Conservation (phyloP, 768 basidiomycete genomes). For the Gloeophyllum trabeum region DNA sequence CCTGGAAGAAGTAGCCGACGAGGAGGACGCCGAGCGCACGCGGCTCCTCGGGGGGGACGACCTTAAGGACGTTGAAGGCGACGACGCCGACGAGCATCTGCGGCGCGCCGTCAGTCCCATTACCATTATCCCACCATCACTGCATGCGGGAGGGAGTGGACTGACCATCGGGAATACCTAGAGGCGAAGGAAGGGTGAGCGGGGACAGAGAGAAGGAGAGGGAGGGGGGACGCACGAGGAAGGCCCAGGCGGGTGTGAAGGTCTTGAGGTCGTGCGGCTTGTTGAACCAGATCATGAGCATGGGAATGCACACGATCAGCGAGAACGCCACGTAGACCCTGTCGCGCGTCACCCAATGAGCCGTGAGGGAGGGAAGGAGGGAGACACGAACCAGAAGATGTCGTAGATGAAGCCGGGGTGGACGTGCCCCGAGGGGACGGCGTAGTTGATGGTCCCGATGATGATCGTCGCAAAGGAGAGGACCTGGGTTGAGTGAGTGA, state of each 20-base stretch:
- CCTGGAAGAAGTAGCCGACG: slow-evolving; percentile 37
- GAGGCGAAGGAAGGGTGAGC: too few relatives aligned
- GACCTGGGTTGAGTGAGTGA: slow-evolving; percentile 20
- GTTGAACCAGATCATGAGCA: slow-evolving; percentile 40
- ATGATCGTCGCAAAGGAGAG: slow-evolving; percentile 39
- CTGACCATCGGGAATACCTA: slow-evolving; percentile 26
- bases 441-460: slow-evolving; percentile 36
- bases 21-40: slow-evolving; percentile 30
- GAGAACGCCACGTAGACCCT: slow-evolving; percentile 32
- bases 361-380: not conserved
- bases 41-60: slow-evolving; percentile 21
- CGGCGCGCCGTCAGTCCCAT: not conserved
- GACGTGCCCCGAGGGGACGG: slow-evolving; percentile 24
- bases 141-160: too few relatives aligned
- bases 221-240: slow-evolving; percentile 22
- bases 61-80: slow-evolving; percentile 29
- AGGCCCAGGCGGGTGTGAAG: slow-evolving; percentile 25
- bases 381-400: slow-evolving; percentile 28
- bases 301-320: slow-evolving; percentile 28
- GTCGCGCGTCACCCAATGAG: not conserved
- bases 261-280: slow-evolving; percentile 29
- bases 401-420: slow-evolving; percentile 24
- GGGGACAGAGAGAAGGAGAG: too few relatives aligned
- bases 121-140: too few relatives aligned
- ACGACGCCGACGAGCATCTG: slow-evolving; percentile 39